phyloP scores from a whole-genome alignment of 192 early-diverging fungal genomes.

The Backusella macrospora region DNA sequence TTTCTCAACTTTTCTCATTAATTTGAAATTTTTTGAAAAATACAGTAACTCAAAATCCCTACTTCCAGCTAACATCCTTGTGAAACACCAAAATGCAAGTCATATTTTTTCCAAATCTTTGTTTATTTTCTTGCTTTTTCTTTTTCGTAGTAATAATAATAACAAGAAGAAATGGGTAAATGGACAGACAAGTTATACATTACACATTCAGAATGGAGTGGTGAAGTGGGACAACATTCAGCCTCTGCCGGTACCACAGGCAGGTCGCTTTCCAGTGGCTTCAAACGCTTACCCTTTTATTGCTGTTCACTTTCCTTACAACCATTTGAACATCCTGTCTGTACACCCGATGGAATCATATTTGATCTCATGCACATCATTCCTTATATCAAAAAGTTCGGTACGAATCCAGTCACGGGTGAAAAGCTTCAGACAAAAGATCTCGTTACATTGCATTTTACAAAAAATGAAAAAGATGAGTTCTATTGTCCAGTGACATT shows the following conservation, averaged over 20 bases:
- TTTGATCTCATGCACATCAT: constrained; percentile 89
- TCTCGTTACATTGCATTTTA: constrained; percentile 78
- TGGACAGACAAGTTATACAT: constrained; percentile 88
- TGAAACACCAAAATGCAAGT: no score
- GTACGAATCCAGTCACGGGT: constrained; percentile 87
- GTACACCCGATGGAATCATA: constrained; percentile 82
- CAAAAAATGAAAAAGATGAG: constrained; percentile 79
- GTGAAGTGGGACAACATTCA: constrained; percentile 57
- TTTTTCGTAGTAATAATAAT: not conserved
- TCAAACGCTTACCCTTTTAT: constrained; percentile 79
- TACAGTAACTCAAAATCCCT: no score
- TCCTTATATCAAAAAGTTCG: constrained; percentile 78
- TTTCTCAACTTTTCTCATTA: no score
- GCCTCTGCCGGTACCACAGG: constrained; percentile 66
- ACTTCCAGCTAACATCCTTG: no score
- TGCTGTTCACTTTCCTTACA: constrained; percentile 91
- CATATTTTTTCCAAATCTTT: no score
- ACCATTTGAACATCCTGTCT: constrained; percentile 86
- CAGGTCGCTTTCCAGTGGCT: constrained; percentile 55
- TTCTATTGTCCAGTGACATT: constrained; percentile 92
- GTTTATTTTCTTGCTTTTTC: no score
- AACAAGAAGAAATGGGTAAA: constrained; percentile 45
- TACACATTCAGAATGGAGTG: constrained; percentile 68
- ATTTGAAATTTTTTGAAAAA: no score
- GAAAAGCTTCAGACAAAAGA: constrained; percentile 70